A percentile compares a stretch with the other conserved stretches of the same genome.
These are phyloP conservation scores for Populus simonii DNA, from an alignment of 345 rosid genomes.

Conservation along the genomic window DNA sequence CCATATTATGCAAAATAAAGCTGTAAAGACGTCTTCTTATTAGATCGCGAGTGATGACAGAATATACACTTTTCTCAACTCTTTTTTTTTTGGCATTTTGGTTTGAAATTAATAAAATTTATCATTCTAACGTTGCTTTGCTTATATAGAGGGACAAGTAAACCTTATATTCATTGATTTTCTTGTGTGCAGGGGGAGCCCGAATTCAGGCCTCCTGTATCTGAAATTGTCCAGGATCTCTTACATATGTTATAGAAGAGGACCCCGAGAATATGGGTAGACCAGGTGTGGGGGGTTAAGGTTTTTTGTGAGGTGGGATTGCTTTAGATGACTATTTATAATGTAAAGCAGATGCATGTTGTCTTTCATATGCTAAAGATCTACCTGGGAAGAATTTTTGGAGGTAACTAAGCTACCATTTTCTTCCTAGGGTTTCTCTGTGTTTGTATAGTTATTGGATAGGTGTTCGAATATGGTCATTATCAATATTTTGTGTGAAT, in stretches of 20 bases:
- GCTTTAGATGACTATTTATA: not conserved
- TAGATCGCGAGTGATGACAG: too few relatives aligned
- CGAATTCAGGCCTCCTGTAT: slow-evolving; percentile 76
- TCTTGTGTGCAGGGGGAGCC: slow-evolving; percentile 61
- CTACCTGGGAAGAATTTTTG: not conserved
- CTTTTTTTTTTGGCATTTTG: not conserved
- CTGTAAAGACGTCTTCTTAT: not conserved
- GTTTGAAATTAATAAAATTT: not conserved
- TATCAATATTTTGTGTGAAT: not conserved
- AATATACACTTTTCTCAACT: not conserved
- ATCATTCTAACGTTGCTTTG: not conserved
- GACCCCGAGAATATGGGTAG: not conserved
- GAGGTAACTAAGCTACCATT: not conserved
- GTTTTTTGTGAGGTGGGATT: slow-evolving; percentile 5
- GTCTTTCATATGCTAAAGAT: not conserved
- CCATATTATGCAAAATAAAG: not conserved
- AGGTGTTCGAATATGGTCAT: not conserved
- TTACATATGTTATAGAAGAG: slow-evolving; percentile 50
- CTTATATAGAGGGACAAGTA: not conserved
- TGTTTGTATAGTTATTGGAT: not conserved
- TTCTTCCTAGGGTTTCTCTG: not conserved
- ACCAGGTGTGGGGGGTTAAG: not conserved
- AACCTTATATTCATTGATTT: not conserved
- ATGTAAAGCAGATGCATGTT: not conserved
- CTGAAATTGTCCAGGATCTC: slow-evolving; percentile 89